Evolutionary conservation across 371 early-diverging fungal species (phyloP).

Genomic region (Saksenaea vasiformis): DNA sequence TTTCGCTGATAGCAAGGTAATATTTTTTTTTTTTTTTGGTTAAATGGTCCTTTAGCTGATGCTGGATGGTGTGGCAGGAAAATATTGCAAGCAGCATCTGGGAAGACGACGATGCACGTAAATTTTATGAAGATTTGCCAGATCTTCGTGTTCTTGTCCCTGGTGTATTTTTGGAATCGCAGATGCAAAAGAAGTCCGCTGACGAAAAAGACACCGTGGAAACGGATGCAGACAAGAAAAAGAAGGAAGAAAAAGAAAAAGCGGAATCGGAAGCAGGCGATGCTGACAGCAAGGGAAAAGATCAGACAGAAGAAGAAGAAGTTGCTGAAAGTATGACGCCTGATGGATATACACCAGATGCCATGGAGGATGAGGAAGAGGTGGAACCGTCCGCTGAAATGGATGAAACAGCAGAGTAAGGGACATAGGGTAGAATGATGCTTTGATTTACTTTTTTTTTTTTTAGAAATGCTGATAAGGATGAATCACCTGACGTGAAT

Average conservation of each 20-base stretch:
- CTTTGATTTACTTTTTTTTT: not conserved
- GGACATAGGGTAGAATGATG: not conserved
- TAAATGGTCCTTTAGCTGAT: not conserved
- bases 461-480: constrained; percentile 20
- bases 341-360: constrained; percentile 8
- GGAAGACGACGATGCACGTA: constrained; percentile 87
- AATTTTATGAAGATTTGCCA: constrained; percentile 82
- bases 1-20: constrained; percentile 49
- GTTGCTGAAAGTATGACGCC: constrained; percentile 12
- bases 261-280: constrained; percentile 25
- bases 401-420: constrained; percentile 42
- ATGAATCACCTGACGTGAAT: constrained; percentile 36
- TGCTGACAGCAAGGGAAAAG: constrained; percentile 25
- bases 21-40: constrained; percentile 12
- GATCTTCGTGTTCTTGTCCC: constrained; percentile 81
- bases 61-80: constrained; percentile 28
- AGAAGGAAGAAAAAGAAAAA: constrained; percentile 13
- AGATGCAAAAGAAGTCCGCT: constrained; percentile 38
- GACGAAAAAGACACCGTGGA: constrained; percentile 17
- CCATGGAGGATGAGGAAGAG: constrained; percentile 18
- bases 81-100: constrained; percentile 64
- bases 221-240: constrained; percentile 13
- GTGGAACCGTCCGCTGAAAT: constrained; percentile 20
- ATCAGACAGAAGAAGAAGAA: constrained; percentile 18
- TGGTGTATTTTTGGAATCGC: constrained; percentile 68